phyloP scores from a whole-genome alignment of 23 red algal species.

The Porphyridium purpureum region DNA sequence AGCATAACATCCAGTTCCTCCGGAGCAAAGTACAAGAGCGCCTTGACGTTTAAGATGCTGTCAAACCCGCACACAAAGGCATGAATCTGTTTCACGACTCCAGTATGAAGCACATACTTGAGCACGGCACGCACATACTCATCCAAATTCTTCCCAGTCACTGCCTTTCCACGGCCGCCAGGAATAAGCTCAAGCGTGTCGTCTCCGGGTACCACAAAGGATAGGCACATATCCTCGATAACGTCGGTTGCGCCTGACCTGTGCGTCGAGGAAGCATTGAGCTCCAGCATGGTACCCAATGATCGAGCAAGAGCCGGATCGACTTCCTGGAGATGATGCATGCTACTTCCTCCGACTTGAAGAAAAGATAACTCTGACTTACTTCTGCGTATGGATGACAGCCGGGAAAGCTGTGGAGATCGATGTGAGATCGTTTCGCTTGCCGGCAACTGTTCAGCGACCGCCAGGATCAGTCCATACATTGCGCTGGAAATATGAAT shows the following conservation, averaged over 20 bases:
- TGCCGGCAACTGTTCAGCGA: conserved; percentile 6
- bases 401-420: conserved; percentile 1
- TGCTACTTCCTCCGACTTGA: too few species aligned
- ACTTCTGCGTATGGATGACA: too few species aligned
- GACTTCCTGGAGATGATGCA: conserved; percentile 39
- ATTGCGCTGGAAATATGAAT: conserved; percentile 64
- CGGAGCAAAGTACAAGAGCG: conserved; percentile 35
- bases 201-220: conserved; percentile 63
- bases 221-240: conserved; percentile 45
- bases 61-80: conserved; percentile 57
- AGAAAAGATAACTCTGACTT: too few species aligned
- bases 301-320: conserved; percentile 62
- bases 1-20: conserved; percentile 57
- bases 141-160: conserved; percentile 46
- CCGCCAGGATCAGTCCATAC: conserved; percentile 30
- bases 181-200: conserved; percentile 51
- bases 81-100: conserved; percentile 46
- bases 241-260: conserved; percentile 29
- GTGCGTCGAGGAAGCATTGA: too few species aligned
- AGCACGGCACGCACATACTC: conserved; percentile 46
- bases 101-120: conserved; percentile 43
- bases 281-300: conserved; percentile 29
- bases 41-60: conserved; percentile 28
- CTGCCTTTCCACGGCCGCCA: conserved; percentile 31
- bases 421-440: too few species aligned